Percentiles rank a stretch among this genome's conserved stretches.
phyloP scores from a whole-genome alignment of 768 basidiomycete species.

The Rhodocollybia butyracea region DNA sequence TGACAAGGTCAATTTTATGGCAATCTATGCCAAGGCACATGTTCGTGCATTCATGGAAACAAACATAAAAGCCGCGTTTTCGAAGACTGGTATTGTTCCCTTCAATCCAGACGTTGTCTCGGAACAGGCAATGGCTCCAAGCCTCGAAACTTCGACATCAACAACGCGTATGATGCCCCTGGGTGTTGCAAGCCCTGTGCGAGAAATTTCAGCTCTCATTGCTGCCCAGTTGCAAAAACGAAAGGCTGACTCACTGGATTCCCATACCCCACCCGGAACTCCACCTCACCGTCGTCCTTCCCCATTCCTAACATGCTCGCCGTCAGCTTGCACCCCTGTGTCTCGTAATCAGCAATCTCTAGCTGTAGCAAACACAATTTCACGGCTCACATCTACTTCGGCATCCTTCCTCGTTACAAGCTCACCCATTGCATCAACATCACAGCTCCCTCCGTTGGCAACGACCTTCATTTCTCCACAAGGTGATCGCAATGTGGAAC shows the following conservation, averaged over 20 bases:
- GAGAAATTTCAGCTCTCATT: not conserved
- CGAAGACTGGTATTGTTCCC: constrained; percentile 29
- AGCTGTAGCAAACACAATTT: no score
- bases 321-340: no score
- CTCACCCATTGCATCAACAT: constrained; percentile 3
- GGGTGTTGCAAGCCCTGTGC: not conserved
- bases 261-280: constrained; percentile 1
- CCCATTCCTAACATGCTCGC: no score
- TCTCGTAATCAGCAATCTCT: no score
- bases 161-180: not conserved
- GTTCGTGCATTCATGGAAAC: no score
- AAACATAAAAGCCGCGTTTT: no score
- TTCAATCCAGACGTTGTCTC: constrained; percentile 26
- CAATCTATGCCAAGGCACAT: no score
- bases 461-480: constrained; percentile 9
- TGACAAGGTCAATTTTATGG: no score
- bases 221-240: not conserved
- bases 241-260: not conserved
- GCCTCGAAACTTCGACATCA: constrained; percentile 12
- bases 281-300: not conserved
- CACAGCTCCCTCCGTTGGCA: constrained; percentile 6
- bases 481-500: not conserved
- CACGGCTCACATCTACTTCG: constrained; percentile 3
- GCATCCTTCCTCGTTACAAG: constrained; percentile 1
- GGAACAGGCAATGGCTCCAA: constrained; percentile 26